Evolutionary conservation across 441 rosid genomes (phyloP).

Genomic region (Isatis lusitanica): DNA sequence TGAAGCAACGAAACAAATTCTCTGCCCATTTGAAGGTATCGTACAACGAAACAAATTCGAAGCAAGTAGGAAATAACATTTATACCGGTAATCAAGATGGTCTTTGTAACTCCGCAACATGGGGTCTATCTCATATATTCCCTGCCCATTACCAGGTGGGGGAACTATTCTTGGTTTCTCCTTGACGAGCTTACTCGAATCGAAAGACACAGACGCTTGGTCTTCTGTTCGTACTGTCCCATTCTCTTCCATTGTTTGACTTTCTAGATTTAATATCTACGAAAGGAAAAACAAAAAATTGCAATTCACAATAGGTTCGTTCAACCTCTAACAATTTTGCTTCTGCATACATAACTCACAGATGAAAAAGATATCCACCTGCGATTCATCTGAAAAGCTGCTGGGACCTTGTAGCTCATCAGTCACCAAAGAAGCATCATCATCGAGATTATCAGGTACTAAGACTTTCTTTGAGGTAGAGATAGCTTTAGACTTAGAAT

Average conservation of each 20-base stretch:
- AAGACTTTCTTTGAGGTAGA: constrained; percentile 65
- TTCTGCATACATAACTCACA: constrained; percentile 8
- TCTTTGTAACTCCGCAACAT: constrained; percentile 52
- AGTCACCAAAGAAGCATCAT: constrained; percentile 46
- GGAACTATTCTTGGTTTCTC: constrained; percentile 50
- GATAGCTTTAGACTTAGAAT: constrained; percentile 48
- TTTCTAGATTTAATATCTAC: constrained; percentile 35
- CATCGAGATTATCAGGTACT: constrained; percentile 56
- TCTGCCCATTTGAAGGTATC: neutral
- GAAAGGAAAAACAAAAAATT: neutral
- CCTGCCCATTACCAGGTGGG: constrained; percentile 79
- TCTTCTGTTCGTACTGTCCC: constrained; percentile 42
- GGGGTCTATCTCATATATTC: constrained; percentile 88
- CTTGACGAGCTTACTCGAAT: constrained; percentile 30
- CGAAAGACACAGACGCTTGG: constrained; percentile 26
- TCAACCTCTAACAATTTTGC: constrained; percentile 6
- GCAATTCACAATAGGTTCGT: neutral
- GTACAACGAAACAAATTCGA: neutral
- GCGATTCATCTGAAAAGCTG: constrained; percentile 47
- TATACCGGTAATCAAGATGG: constrained; percentile 89
- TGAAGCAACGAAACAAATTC: too few species aligned
- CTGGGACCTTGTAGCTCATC: constrained; percentile 42
- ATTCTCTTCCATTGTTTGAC: constrained; percentile 47
- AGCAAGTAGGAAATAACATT: neutral
- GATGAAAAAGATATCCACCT: constrained; percentile 46